Percentiles rank a stretch among this genome's conserved stretches.
Evolutionary conservation across 1,284 basidiomycete genomes (phyloP).

Genomic region (Apiotrichum gamsii): DNA sequence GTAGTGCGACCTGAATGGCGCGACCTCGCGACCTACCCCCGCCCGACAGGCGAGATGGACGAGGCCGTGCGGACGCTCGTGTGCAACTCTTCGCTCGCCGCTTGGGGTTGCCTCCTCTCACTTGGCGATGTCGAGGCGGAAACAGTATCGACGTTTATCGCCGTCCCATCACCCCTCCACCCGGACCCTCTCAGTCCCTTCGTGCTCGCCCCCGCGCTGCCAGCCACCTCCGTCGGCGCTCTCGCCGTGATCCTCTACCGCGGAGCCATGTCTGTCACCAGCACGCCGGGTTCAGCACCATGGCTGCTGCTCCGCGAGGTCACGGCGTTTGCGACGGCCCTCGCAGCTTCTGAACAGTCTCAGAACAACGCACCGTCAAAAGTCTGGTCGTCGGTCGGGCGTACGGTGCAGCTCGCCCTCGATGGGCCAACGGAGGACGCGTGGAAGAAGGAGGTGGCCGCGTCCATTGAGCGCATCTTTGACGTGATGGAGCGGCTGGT

Average conservation of each 20-base stretch:
- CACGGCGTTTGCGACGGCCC: constrained; percentile 2
- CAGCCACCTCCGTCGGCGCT: background rate
- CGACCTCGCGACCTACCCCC: background rate
- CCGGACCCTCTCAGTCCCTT: constrained; percentile 2
- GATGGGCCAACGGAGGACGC: constrained; percentile 7
- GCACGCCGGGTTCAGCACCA: background rate
- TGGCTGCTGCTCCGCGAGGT: constrained; percentile 10
- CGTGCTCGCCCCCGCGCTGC: constrained; percentile 9
- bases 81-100: constrained; percentile 17
- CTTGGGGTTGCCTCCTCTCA: constrained; percentile 23
- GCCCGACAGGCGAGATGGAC: constrained; percentile 9
- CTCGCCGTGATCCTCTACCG: constrained; percentile 11
- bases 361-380: constrained; percentile 5
- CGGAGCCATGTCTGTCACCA: background rate
- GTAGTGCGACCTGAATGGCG: too few species aligned
- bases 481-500: constrained; percentile 23
- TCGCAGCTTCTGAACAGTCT: constrained; percentile 2
- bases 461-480: constrained; percentile 16
- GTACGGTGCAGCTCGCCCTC: constrained; percentile 6
- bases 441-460: constrained; percentile 14
- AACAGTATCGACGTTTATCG: constrained; percentile 1
- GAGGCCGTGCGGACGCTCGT: constrained; percentile 12
- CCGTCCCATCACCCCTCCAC: background rate
- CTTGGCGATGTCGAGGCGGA: constrained; percentile 5
- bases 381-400: constrained; percentile 11